Evolutionary conservation across 192 early-diverging fungal species (phyloP).

Genomic region (Spizellomyces sp.): DNA sequence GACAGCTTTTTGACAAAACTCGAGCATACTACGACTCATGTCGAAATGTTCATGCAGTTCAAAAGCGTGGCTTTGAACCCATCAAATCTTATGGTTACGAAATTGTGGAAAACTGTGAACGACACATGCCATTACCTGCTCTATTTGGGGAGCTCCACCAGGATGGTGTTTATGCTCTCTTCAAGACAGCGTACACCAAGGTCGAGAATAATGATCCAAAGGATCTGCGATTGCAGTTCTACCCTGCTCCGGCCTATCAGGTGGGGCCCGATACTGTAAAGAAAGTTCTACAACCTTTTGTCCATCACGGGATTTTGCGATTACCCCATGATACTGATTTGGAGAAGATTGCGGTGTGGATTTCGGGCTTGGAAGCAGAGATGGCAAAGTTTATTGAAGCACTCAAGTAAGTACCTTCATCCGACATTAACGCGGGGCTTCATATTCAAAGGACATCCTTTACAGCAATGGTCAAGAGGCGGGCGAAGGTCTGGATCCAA

Average conservation of each 20-base stretch:
- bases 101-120: constrained; percentile 20
- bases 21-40: constrained; percentile 48
- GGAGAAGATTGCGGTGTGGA: constrained; percentile 27
- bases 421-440: neutral
- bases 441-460: neutral
- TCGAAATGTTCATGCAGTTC: constrained; percentile 25
- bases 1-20: constrained; percentile 32
- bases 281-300: constrained; percentile 32
- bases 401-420: constrained; percentile 5
- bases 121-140: constrained; percentile 12
- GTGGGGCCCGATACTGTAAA: constrained; percentile 18
- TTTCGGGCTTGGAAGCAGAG: constrained; percentile 27
- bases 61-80: constrained; percentile 38
- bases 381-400: constrained; percentile 27
- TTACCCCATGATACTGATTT: constrained; percentile 5
- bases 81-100: constrained; percentile 23
- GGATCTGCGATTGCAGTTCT: constrained; percentile 39
- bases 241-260: constrained; percentile 39
- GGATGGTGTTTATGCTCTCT: constrained; percentile 36
- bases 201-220: constrained; percentile 20
- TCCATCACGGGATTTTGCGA: constrained; percentile 11
- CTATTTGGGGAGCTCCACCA: constrained; percentile 34
- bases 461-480: neutral
- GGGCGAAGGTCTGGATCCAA: constrained; percentile 7
- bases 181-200: constrained; percentile 37